Evolutionary conservation across 2,329 filamentous ascomycete genomes (phyloP), one percentile per base, ranked within the genome.

Genomic region (Colletotrichum sublineola): DNA sequence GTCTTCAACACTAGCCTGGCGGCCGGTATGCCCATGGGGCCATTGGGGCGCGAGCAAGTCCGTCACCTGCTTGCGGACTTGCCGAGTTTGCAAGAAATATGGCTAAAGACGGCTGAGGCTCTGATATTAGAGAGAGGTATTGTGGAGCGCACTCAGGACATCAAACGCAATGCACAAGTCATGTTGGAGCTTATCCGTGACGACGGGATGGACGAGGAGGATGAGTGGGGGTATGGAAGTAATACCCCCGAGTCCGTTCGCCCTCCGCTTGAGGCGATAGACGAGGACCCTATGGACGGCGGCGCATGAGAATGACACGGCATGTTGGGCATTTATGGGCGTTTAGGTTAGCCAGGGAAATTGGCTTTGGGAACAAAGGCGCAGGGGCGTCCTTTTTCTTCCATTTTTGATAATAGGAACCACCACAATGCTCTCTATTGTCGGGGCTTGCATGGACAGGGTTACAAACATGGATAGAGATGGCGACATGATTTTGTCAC

Each of bases 181-280:
- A 86, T 92, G 81, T 80, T 91, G 67, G 89, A 91, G 72, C 82
- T 92, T n/a, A 91, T 92, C 74, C 85, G 87, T 61, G 89, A 91
- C 72, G 88, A 91, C 67, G 88, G 87, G 24, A 80, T 86, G 29
- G 86, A 86, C 29, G 86, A 89, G 67, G 86, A 90, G 77, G 90
- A 92, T 73, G 87, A 91, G 75, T 92, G 90, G 88, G 86, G 86
- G 82, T 90, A 90, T 75, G 88, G 89, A 57, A 84, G 84, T 63
- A 82, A 80, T 44, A 84, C 85, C 2, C 84, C 87, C n/a, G 86
- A 87, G 42, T 88, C 87, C n/a, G 83, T 90, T 58, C 84, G 85
- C 48, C 87, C 88, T 48, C 84, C 86, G 15, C 77, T 84, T 1
- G 85, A 86, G 72, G 83, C 83, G 31, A 86, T 86, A 67, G 87